phyloP scores from a whole-genome alignment of 202 grass and related monocot genomes.

The Zoysia matrella region DNA sequence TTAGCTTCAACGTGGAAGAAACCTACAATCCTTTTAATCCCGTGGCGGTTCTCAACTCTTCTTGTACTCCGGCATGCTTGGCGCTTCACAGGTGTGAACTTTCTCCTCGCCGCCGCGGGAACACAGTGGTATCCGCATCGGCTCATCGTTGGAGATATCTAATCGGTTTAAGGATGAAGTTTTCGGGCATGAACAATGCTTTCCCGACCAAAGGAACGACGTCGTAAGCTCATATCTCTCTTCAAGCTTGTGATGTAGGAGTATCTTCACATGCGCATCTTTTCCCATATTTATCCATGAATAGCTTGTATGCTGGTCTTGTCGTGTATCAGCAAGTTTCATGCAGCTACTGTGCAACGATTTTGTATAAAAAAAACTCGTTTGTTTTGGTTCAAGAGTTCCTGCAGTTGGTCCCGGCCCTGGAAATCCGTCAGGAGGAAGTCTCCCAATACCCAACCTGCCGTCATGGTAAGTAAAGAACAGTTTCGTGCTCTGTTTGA shows the following conservation, averaged over 20 bases:
- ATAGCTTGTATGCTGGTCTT: conserved; percentile 1
- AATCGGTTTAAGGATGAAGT: conserved; percentile 37
- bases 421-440: conserved; percentile 30
- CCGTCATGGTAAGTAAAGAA: conserved; percentile 52
- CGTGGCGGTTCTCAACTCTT: conserved; percentile 41
- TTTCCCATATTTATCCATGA: not conserved
- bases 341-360: not conserved
- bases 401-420: conserved; percentile 34
- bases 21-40: conserved; percentile 11
- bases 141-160: not conserved
- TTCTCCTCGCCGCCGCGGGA: conserved; percentile 10
- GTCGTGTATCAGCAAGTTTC: not conserved
- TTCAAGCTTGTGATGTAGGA: not conserved
- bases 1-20: conserved; percentile 48
- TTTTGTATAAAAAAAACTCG: not conserved
- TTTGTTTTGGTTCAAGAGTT: conserved; percentile 38
- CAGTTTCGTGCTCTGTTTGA: not conserved
- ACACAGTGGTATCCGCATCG: conserved; percentile 16
- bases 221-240: conserved; percentile 38
- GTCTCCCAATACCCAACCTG: conserved; percentile 54
- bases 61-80: conserved; percentile 16
- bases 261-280: not conserved
- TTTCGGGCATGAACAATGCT: conserved; percentile 42
- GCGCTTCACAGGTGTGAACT: not conserved
- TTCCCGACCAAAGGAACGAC: conserved; percentile 36